Conservation (phyloP, 305 asterid genomes). For the Withania somnifera region DNA sequence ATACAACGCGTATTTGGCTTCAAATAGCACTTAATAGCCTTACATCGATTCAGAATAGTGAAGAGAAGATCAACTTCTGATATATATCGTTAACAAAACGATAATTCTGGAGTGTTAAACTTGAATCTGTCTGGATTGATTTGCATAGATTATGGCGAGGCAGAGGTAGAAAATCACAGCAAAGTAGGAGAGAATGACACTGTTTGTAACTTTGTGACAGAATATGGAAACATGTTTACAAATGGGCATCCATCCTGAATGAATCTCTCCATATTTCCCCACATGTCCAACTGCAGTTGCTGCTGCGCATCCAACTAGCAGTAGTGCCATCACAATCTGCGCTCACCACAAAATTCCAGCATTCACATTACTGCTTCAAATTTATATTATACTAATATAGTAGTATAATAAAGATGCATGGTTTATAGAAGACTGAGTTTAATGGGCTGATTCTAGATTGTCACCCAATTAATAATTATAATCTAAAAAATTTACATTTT, state of each 20-base stretch:
- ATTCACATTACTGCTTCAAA: too few species aligned
- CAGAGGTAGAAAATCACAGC: conserved; percentile 16
- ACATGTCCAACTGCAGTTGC: conserved; percentile 43
- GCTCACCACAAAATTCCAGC: too few species aligned
- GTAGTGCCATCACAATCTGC: conserved; percentile 21
- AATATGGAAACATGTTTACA: conserved; percentile 31
- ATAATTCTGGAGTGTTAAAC: neutral
- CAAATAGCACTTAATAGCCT: too few species aligned
- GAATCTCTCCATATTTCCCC: conserved; percentile 45
- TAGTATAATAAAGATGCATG: too few species aligned
- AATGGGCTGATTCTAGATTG: too few species aligned
- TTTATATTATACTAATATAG: too few species aligned
- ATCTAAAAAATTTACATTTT: too few species aligned
- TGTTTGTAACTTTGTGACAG: conserved; percentile 22
- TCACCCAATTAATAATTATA: too few species aligned
- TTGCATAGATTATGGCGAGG: conserved; percentile 34
- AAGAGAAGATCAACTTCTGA: neutral
- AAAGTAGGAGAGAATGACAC: conserved; percentile 15
- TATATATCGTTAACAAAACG: too few species aligned
- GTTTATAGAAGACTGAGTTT: too few species aligned
- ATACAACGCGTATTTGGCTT: neutral
- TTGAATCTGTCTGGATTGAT: conserved; percentile 17
- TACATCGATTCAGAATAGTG: too few species aligned
- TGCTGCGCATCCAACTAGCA: conserved; percentile 45
- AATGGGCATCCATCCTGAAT: conserved; percentile 42